Evolutionary conservation across 768 basidiomycete species (phyloP), one percentile per base, ranked within the genome.

Genomic region (Crucibulum laeve): DNA sequence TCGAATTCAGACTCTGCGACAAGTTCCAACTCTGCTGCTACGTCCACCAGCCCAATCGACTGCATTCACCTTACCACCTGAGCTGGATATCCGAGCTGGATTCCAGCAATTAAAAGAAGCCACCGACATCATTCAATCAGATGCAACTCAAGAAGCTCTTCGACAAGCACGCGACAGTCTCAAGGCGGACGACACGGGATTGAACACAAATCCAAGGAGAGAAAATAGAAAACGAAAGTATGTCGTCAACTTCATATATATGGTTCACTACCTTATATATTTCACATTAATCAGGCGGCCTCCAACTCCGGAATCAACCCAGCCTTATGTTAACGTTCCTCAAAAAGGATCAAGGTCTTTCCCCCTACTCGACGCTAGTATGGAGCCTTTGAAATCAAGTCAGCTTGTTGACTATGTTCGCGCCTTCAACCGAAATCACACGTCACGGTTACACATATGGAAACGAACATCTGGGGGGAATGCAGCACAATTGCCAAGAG

Each of bases 221-320:
- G 71, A 78, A 40, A 71, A 58, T 32, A 69, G 76, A 54, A 85
- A 79, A 55, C 71, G 75, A 59, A 74, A 75, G 85, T 82, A 53
- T 44, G 71, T 64, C 47, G 35, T 44, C 45, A 52, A 51, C 35
- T 47, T 38, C 24, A 35, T 48, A 65, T 37, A 37, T 24, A 37
- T 35, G n/a, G 28, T 15, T 30, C 28, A 33, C 19, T 14, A 22
- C 46, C 33, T 40, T 45, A 34, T 36, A 41, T 30, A 46, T 42
- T 32, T 13, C 42, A 38, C 26, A 37, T 26, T n/a, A 33, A 25
- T 28, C 47, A 76, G 81, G 49, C 72, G 73, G 7, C 68, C 71
- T 1, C 71, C 69, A 18, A 75, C 80, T 7, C 79, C 80, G 5
- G 76, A 74, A 18, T 83, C 83, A 0, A 82, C 83, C 4, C 74